Evolutionary conservation across 768 basidiomycete species (phyloP).

Genomic region (Termitomyces sp.): DNA sequence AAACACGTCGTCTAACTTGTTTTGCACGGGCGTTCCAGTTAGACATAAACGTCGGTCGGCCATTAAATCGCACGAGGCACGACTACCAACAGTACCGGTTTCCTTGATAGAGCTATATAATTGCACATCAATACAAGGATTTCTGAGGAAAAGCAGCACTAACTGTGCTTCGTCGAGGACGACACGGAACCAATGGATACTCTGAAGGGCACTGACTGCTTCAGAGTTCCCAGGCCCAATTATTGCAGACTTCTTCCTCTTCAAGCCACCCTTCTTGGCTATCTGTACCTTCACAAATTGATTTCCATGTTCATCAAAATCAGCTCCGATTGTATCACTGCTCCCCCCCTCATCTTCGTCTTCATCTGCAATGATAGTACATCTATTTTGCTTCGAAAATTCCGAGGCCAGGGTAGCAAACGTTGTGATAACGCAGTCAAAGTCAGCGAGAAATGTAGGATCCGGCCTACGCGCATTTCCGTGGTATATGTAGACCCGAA

Average conservation of each 20-base stretch:
- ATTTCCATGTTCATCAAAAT: conserved; percentile 65
- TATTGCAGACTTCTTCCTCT: conserved; percentile 52
- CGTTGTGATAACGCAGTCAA: conserved; percentile 96
- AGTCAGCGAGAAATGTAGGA: conserved; percentile 82
- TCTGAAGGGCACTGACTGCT: conserved; percentile 78
- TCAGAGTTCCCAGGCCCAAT: conserved; percentile 31
- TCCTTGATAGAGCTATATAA: conserved; percentile 87
- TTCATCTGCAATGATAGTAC: conserved; percentile 58
- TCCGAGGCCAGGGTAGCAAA: conserved; percentile 95
- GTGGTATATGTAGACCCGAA: conserved; percentile 95
- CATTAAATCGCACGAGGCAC: conserved; percentile 91
- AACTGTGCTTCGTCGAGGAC: conserved; percentile 96
- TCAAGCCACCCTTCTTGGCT: conserved; percentile 61
- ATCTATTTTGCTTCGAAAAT: conserved; percentile 82
- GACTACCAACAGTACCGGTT: conserved; percentile 86
- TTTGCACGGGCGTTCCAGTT: conserved; percentile 98
- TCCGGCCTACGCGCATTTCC: conserved; percentile 85
- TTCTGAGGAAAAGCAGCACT: neutral
- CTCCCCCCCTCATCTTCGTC: conserved; percentile 69
- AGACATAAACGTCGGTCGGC: conserved; percentile 91
- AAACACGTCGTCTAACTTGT: conserved; percentile 97
- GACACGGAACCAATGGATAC: conserved; percentile 93
- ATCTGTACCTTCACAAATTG: conserved; percentile 53
- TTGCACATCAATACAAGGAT: neutral
- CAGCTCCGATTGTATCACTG: conserved; percentile 56